Evolutionary conservation across 163 green algal species (phyloP), one percentile per base, ranked within the genome.

Genomic region (Volvox carteri): DNA sequence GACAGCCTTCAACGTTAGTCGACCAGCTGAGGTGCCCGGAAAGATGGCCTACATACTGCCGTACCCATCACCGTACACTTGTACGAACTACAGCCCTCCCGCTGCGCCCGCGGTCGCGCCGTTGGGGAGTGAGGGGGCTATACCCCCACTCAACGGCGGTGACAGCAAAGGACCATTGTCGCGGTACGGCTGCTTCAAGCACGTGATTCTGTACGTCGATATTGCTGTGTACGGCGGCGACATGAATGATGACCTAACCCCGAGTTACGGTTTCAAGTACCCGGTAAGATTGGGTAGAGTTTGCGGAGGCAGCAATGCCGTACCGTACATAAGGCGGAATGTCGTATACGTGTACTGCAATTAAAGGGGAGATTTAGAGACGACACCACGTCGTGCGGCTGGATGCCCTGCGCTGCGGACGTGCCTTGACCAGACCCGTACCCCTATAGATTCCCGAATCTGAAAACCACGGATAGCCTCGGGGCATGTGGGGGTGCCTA

Each of bases 31-130:
- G 30, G 21, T 75, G 12, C 65, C 65, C 25, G 65, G 65, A 30
- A 75, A 75, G 18, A 75, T 11, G 11, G 33, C 33, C 8, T 75
- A 28, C 65, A 46, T 11, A 3, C 9, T 75, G 33, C 65, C 65
- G 65, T 75, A 75, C 30, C 65, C 65, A 46, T 44, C 65, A 19
- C 65, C 65, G 30, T 75, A 75, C 65, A 12, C 33, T 12, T 75
- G 65, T 75, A 5, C 65, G 1, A 72, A 72, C 37, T 39, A 28
- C 28, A 46, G 62, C 62, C 16, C 28, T n/a, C n/a, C n/a, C n/a
- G n/a, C n/a, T n/a, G n/a, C n/a, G n/a, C n/a, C n/a, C n/a, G n/a
- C n/a, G n/a, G n/a, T n/a, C n/a, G n/a, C n/a, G n/a, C n/a, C n/a
- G n/a, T n/a, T n/a, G n/a, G n/a, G n/a, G n/a, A n/a, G n/a, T n/a